Percentiles rank a stretch among this genome's conserved stretches.
Evolutionary conservation across 768 basidiomycete genomes (phyloP).

Genomic region (Cubamyces sp.): DNA sequence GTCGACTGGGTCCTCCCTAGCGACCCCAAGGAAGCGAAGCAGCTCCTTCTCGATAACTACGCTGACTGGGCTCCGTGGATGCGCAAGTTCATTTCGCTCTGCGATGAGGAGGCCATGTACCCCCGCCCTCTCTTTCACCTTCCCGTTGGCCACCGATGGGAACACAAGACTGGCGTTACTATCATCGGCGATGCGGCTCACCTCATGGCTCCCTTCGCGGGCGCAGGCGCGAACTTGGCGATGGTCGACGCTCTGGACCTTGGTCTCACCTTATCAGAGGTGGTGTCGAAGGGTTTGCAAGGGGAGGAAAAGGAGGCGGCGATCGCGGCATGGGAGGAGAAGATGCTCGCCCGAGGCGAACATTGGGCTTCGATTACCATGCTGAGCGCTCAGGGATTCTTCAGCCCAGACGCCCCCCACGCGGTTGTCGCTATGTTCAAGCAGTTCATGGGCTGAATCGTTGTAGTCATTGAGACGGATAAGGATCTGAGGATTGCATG

Average conservation of each 20-base stretch:
- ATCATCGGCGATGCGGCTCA: slow-evolving; percentile 40
- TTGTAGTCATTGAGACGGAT: too few species aligned
- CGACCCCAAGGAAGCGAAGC: slow-evolving; percentile 1
- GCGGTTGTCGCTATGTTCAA: too few species aligned
- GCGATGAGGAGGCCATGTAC: slow-evolving; percentile 14
- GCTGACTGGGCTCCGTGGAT: slow-evolving; percentile 12
- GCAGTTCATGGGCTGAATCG: too few species aligned
- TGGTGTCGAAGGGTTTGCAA: neutral
- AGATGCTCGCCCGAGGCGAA: neutral
- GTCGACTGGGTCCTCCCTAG: slow-evolving; percentile 6
- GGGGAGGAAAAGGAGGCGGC: slow-evolving; percentile 12
- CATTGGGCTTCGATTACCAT: too few species aligned
- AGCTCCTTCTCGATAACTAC: slow-evolving; percentile 2
- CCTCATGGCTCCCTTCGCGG: slow-evolving; percentile 40
- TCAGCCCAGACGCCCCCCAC: too few species aligned
- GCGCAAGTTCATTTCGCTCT: slow-evolving; percentile 8
- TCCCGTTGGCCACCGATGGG: slow-evolving; percentile 23
- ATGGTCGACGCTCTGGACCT: slow-evolving; percentile 35
- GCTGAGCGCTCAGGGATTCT: too few species aligned
- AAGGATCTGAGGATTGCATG: too few species aligned
- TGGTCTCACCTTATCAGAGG: slow-evolving; percentile 12
- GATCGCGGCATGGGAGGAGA: slow-evolving; percentile 12
- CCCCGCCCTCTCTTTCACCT: slow-evolving; percentile 24
- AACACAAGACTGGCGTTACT: slow-evolving; percentile 9
- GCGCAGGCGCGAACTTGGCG: slow-evolving; percentile 43